A percentile compares a stretch with the other conserved stretches of the same genome.
These are phyloP conservation scores for Ophiosphaerella narmari DNA, from an alignment of 2,329 filamentous ascomycete genomes.

Conservation along the genomic window DNA sequence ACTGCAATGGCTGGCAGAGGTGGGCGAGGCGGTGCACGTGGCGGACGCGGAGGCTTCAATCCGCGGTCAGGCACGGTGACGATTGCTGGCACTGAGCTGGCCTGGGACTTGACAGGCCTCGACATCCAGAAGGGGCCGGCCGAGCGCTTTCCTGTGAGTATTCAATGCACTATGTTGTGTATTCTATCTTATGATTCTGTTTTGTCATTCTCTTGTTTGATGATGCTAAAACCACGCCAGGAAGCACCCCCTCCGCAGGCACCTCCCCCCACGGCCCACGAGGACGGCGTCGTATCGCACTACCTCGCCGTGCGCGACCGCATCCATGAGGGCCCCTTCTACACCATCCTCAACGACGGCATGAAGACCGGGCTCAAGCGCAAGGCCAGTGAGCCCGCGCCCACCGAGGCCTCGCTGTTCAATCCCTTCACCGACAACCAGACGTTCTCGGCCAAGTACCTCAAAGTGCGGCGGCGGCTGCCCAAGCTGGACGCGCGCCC, in stretches of 20 bases:
- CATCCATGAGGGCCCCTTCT: conserved; percentile 65
- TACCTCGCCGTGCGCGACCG: conserved; percentile 59
- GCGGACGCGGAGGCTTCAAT: conserved; percentile 35
- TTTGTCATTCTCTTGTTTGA: neutral
- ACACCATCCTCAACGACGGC: conserved; percentile 58
- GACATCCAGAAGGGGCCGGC: conserved; percentile 47
- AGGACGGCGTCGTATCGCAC: conserved; percentile 55
- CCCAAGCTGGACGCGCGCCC: conserved; percentile 60
- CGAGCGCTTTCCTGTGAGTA: conserved; percentile 48
- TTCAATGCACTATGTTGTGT: no score
- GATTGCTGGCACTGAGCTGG: conserved; percentile 50
- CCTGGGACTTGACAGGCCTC: conserved; percentile 48
- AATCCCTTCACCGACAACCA: conserved; percentile 67
- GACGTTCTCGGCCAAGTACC: conserved; percentile 63
- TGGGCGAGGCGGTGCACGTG: conserved; percentile 29
- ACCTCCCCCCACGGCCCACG: conserved; percentile 48
- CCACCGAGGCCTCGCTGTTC: conserved; percentile 48
- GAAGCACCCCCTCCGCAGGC: conserved; percentile 43
- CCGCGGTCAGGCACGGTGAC: conserved; percentile 41
- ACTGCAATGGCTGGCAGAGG: conserved; percentile 38
- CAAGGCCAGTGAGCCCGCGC: conserved; percentile 44
- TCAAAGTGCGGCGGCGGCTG: conserved; percentile 59
- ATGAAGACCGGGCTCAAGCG: conserved; percentile 49
- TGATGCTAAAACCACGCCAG: conserved; percentile 29
- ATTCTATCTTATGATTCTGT: no score